Evolutionary conservation across 1,139 yeast species (phyloP).

Genomic region (Suhomyces panamericanus): DNA sequence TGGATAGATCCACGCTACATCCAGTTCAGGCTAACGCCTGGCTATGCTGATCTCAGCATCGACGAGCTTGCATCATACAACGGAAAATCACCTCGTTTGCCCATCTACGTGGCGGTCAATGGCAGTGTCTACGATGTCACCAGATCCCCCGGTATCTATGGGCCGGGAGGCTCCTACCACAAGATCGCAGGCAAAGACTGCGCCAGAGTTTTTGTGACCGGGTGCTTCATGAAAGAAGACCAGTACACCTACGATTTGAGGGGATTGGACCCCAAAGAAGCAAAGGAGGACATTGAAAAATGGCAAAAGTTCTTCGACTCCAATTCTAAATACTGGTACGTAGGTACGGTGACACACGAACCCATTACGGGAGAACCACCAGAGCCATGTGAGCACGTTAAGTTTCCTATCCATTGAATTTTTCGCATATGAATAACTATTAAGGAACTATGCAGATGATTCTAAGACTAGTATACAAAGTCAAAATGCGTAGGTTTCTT

Average conservation of each 20-base stretch:
- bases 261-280: constrained; percentile 49
- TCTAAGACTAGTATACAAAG: neutral
- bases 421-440: neutral
- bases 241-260: constrained; percentile 69
- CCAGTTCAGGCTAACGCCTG: constrained; percentile 23
- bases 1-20: constrained; percentile 49
- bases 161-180: constrained; percentile 63
- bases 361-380: constrained; percentile 38
- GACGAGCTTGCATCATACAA: constrained; percentile 51
- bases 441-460: neutral
- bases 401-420: constrained; percentile 29
- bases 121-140: constrained; percentile 75
- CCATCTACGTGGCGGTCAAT: constrained; percentile 64
- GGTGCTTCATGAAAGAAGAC: constrained; percentile 61
- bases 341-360: constrained; percentile 54
- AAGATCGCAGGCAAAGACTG: constrained; percentile 68
- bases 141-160: constrained; percentile 54
- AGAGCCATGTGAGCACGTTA: constrained; percentile 36
- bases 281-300: constrained; percentile 25
- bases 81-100: constrained; percentile 52
- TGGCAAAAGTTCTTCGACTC: constrained; percentile 59
- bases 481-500: neutral
- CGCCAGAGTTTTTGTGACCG: constrained; percentile 75
- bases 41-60: constrained; percentile 39
- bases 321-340: constrained; percentile 59